phyloP scores from a whole-genome alignment of 2,329 filamentous ascomycete genomes.

The Cladophialophora immunda region DNA sequence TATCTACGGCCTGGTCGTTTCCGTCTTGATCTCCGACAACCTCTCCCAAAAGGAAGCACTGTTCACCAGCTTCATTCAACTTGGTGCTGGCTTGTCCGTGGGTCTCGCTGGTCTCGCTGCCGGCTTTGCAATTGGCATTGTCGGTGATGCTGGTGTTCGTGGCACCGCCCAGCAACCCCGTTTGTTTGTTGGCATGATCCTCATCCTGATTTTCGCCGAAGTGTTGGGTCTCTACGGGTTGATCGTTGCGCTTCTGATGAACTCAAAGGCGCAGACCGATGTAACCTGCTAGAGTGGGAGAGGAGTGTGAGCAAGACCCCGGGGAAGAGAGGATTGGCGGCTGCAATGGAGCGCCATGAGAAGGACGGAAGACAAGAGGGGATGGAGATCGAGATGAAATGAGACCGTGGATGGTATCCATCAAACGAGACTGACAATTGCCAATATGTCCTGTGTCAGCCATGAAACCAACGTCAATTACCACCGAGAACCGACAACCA shows the following conservation, averaged over 20 bases:
- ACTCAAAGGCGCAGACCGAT: slow-evolving; percentile 82
- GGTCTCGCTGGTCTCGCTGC: slow-evolving; percentile 84
- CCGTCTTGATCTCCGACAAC: slow-evolving; percentile 83
- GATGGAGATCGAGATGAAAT: slow-evolving; percentile 6
- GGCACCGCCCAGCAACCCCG: slow-evolving; percentile 62
- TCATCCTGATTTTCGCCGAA: slow-evolving; percentile 99
- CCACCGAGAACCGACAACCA: slow-evolving; percentile 10
- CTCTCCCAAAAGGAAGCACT: slow-evolving; percentile 76
- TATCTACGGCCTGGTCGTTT: slow-evolving; percentile 94
- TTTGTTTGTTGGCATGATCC: slow-evolving; percentile 87
- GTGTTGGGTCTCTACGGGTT: slow-evolving; percentile 99
- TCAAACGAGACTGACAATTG: neutral
- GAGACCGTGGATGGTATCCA: neutral
- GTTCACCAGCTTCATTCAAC: slow-evolving; percentile 84
- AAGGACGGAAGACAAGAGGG: slow-evolving; percentile 1
- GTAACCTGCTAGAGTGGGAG: slow-evolving; percentile 63
- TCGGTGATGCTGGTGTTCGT: slow-evolving; percentile 66
- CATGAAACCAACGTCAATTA: slow-evolving; percentile 3
- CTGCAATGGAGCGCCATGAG: slow-evolving; percentile 35
- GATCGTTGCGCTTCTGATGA: slow-evolving; percentile 99
- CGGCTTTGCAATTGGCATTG: slow-evolving; percentile 85
- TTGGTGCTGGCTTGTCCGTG: slow-evolving; percentile 82
- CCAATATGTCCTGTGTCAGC: slow-evolving; percentile 1
- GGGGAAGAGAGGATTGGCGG: slow-evolving; percentile 22
- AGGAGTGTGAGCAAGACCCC: slow-evolving; percentile 2